Percentiles rank a stretch among this genome's conserved stretches.
These are phyloP conservation scores for Mycena crocata DNA, from an alignment of 768 basidiomycete species.

Conservation along the genomic window DNA sequence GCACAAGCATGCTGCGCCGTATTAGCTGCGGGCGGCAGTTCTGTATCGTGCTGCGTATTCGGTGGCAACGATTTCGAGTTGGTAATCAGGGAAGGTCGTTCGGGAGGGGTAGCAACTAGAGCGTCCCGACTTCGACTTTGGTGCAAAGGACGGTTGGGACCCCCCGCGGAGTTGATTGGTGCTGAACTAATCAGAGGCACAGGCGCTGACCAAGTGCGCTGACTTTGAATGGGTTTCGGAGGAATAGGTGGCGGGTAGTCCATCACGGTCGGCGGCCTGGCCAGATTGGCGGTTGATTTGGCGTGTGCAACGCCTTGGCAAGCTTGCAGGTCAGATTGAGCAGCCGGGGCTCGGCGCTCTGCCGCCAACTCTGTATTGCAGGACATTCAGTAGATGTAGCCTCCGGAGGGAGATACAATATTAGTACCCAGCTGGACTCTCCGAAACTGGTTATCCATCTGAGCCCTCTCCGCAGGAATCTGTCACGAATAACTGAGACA, in stretches of 20 bases:
- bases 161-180: not conserved
- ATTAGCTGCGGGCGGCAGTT: not conserved
- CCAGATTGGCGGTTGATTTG: not conserved
- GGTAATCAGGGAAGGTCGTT: not conserved
- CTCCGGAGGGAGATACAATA: not conserved
- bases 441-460: conserved; percentile 10
- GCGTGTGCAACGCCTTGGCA: not conserved
- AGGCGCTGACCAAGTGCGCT: not conserved
- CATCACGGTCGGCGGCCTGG: not conserved
- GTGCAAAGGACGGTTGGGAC: not conserved
- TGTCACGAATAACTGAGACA: not conserved
- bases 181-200: not conserved
- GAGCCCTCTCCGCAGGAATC: conserved; percentile 12
- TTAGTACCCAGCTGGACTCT: not conserved
- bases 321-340: not conserved
- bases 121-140: not conserved
- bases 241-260: not conserved
- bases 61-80: not conserved
- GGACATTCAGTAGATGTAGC: not conserved
- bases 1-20: too few species aligned
- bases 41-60: not conserved
- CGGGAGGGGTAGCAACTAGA: not conserved
- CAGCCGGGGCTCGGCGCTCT: not conserved
- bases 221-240: not conserved
- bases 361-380: not conserved